Evolutionary conservation across 1,139 yeast species (phyloP).

Genomic region (Saccharomyces hybrid): DNA sequence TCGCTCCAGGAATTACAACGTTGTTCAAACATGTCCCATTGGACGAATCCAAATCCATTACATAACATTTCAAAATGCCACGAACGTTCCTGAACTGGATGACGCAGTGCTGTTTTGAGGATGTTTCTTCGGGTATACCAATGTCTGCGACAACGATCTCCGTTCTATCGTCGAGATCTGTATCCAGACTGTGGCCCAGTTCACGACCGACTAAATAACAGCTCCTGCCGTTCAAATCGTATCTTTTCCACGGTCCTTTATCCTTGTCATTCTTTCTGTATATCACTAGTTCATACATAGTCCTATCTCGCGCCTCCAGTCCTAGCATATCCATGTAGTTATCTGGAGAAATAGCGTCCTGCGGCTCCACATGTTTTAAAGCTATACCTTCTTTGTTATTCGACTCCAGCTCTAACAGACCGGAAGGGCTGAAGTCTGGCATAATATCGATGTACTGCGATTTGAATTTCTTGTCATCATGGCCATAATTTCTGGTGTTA

Average conservation of each 20-base stretch:
- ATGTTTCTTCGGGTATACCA: conserved; percentile 36
- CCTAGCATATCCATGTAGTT: conserved; percentile 19
- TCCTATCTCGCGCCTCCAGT: conserved; percentile 27
- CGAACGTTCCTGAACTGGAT: conserved; percentile 39
- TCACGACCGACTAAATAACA: conserved; percentile 40
- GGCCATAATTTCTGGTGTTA: neutral
- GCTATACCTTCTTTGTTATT: conserved; percentile 36
- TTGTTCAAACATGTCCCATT: conserved; percentile 49
- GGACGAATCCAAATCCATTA: conserved; percentile 48
- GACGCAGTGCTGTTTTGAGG: conserved; percentile 51
- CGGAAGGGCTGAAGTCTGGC: conserved; percentile 39
- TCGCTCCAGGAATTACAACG: conserved; percentile 37
- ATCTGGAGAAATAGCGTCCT: conserved; percentile 35
- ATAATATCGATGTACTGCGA: conserved; percentile 7
- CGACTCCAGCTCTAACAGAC: conserved; percentile 41
- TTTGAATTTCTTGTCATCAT: neutral
- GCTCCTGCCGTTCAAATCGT: conserved; percentile 30
- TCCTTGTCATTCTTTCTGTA: conserved; percentile 12
- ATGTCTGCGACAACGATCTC: conserved; percentile 41
- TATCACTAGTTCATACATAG: conserved; percentile 20
- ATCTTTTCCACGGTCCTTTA: conserved; percentile 20
- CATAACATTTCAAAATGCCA: conserved; percentile 33
- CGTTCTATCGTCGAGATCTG: conserved; percentile 7
- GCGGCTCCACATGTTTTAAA: conserved; percentile 41
- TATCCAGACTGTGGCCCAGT: conserved; percentile 8